Evolutionary conservation across 2,329 filamentous ascomycete genomes (phyloP), one percentile per base, ranked within the genome.

Genomic region (Colletotrichum sp.): DNA sequence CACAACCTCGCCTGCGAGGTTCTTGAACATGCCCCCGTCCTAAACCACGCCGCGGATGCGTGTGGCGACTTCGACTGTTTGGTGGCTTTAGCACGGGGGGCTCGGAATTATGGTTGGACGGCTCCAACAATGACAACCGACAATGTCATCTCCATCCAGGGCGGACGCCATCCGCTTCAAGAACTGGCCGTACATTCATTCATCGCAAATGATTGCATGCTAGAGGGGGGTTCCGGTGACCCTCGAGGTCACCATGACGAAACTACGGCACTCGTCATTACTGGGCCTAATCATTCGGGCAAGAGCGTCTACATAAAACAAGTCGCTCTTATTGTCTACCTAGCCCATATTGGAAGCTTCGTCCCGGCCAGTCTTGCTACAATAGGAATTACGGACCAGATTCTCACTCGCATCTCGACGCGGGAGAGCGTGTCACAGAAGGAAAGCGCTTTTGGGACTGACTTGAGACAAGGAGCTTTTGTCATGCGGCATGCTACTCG

Each of bases 291-390:
- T 80, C 98, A 97, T 83, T 99, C 97, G 0, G 97, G 97, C 1
- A 99, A 99, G 84, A 99, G 96, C 79, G 92, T 99, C 0, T 99
- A 98, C 84, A 89, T 99, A 82, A 99, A 98, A 84, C 96, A 99
- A 83, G 92, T 95, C 36, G 97, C 96, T 6, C 87, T 98, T 66
- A 97, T 98, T 75, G 93, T 98, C 16, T 98, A 97, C 82, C 90
- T 99, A 84, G 95, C 97, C 1, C 97, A 99, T 81, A 91, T 98
- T 69, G 97, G 97, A 68, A 96, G 95, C 82, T 99, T 95, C 82
- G 95, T 99, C 2, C 96, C 97, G 2, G 96, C 96, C 2, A 89
- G 93, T 18, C 87, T 85, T 32, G 96, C 96, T 10, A 90, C 85
- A 1, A 93, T 99, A 77, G 96, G 97, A 1, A 85, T 99, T 44